Percentiles rank a stretch among this genome's conserved stretches.
These are phyloP conservation scores for Cryptosporidium sp. DNA, from an alignment of 169 alveolate genomes.

Conservation along the genomic window DNA sequence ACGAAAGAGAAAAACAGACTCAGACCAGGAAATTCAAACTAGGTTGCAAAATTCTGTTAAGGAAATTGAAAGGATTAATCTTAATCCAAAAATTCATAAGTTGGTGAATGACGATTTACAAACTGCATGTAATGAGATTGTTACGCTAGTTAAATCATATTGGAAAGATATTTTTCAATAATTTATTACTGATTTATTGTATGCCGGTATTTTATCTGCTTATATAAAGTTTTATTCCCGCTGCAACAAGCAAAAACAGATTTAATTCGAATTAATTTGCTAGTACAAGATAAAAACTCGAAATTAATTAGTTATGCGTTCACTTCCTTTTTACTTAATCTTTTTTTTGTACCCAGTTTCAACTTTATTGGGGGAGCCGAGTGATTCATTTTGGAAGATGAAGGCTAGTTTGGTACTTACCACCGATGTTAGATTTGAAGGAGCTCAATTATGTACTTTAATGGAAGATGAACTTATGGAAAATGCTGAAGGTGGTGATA, in stretches of 20 bases:
- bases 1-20: constrained; percentile 79
- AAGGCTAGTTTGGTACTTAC: constrained; percentile 13
- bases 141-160: background rate
- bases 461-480: constrained; percentile 11
- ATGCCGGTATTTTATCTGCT: background rate
- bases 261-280: background rate
- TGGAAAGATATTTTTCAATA: constrained; percentile 37
- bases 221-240: background rate
- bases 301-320: background rate
- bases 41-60: constrained; percentile 20
- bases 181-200: background rate
- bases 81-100: background rate
- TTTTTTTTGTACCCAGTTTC: background rate
- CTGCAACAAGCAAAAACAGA: constrained; percentile 16
- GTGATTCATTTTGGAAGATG: constrained; percentile 36
- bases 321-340: background rate
- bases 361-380: background rate
- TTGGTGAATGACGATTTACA: constrained; percentile 47
- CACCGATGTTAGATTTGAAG: constrained; percentile 15
- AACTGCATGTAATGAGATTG: constrained; percentile 11
- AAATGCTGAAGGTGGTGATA: background rate
- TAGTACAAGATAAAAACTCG: background rate
- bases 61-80: constrained; percentile 50
- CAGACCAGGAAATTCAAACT: constrained; percentile 17
- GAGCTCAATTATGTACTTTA: background rate